Evolutionary conservation across 2,329 filamentous ascomycete species (phyloP).

Genomic region (Fusarium penzigii): DNA sequence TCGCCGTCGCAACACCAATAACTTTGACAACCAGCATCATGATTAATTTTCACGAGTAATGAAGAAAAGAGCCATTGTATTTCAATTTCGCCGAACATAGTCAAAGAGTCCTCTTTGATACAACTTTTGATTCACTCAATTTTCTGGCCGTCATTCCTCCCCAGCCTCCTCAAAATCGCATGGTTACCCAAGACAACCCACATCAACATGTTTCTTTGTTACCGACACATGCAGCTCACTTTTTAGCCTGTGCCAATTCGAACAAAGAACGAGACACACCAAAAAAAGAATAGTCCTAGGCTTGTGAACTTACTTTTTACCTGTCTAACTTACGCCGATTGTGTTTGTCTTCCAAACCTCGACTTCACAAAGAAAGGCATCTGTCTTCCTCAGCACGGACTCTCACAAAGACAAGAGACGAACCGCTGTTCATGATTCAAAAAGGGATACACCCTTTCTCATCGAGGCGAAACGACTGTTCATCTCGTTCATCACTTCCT

Average conservation of each 20-base stretch:
- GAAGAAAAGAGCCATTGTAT: constrained; percentile 1
- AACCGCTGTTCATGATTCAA: constrained; percentile 21
- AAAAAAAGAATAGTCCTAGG: constrained; percentile 6
- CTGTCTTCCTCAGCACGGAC: constrained; percentile 1
- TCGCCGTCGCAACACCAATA: constrained; percentile 25
- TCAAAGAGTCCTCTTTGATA: neutral
- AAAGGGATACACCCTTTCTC: constrained; percentile 11
- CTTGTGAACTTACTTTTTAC: constrained; percentile 6
- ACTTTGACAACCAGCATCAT: constrained; percentile 26
- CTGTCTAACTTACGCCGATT: constrained; percentile 1
- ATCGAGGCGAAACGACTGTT: neutral
- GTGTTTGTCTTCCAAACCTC: constrained; percentile 15
- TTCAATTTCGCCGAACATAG: constrained; percentile 1
- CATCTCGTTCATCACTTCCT: constrained; percentile 2
- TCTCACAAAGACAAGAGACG: constrained; percentile 4
- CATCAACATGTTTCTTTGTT: constrained; percentile 32
- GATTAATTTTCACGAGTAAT: constrained; percentile 18
- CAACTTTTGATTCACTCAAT: neutral
- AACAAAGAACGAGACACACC: constrained; percentile 15
- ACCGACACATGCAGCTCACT: constrained; percentile 15
- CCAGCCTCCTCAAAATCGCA: neutral
- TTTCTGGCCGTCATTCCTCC: neutral
- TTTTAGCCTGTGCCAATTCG: constrained; percentile 9
- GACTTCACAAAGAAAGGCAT: constrained; percentile 17
- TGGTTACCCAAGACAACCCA: constrained; percentile 11